Percentiles rank a stretch among this genome's conserved stretches.
Conservation (phyloP, 2,329 filamentous ascomycete genomes). For the Cytospora mali region DNA sequence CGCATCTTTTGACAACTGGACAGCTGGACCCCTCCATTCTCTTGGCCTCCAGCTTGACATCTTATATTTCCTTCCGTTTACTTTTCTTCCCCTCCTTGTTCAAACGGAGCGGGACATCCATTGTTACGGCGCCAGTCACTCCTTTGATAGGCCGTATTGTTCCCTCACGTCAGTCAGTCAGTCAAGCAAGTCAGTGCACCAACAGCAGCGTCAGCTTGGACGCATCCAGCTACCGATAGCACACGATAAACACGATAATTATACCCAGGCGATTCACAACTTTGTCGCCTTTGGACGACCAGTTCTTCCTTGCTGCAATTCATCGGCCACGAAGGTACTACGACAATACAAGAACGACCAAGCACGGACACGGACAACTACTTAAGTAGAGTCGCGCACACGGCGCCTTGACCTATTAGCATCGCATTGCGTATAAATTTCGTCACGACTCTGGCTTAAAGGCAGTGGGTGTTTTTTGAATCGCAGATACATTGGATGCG, state of each 20-base stretch:
- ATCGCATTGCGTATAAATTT: background rate
- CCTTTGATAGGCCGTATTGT: conserved; percentile 18
- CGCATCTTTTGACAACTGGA: conserved; percentile 19
- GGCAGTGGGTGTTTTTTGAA: background rate
- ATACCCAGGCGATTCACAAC: background rate
- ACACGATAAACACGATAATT: background rate
- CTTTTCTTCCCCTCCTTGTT: conserved; percentile 4
- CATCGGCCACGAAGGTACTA: background rate
- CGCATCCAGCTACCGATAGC: background rate
- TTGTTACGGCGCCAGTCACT: conserved; percentile 13
- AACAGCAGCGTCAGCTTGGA: background rate
- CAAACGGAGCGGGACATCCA: conserved; percentile 15
- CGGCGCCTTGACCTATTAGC: background rate
- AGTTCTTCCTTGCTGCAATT: background rate
- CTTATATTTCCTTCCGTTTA: background rate
- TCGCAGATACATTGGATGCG: background rate
- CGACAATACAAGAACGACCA: background rate
- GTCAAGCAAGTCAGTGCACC: background rate
- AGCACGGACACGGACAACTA: background rate
- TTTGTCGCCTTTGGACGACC: background rate
- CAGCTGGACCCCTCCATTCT: conserved; percentile 15
- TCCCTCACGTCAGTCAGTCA: background rate
- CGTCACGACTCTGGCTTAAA: background rate
- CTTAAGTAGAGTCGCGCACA: background rate
- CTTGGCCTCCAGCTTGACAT: conserved; percentile 15